These are phyloP conservation scores for Solanum tarapatanum DNA, from an alignment of 257 asterid genomes.

Conservation along the genomic window DNA sequence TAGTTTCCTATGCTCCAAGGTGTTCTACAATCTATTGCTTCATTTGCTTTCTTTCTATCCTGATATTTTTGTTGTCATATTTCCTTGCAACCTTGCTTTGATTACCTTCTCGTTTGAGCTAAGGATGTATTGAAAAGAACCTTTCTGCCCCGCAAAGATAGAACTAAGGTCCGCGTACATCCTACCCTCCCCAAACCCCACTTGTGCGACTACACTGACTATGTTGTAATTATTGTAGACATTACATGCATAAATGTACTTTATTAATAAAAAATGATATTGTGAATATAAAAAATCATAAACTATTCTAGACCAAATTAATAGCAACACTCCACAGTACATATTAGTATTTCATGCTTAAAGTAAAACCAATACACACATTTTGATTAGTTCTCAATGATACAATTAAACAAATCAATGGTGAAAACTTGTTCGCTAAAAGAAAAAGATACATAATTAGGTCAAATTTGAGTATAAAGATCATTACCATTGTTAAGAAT, in stretches of 20 bases:
- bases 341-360: neutral
- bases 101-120: neutral
- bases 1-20: neutral
- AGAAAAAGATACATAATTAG: neutral
- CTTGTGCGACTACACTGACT: neutral
- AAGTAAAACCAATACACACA: neutral
- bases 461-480: neutral
- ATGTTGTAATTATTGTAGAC: neutral
- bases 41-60: neutral
- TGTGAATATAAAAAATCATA: neutral
- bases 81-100: neutral
- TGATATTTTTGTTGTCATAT: neutral
- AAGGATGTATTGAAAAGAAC: neutral
- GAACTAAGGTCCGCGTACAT: neutral
- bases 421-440: neutral
- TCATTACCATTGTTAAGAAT: constrained; percentile 46
- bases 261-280: neutral
- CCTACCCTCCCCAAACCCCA: neutral
- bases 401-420: neutral
- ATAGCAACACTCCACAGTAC: neutral
- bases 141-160: neutral
- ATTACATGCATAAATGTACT: neutral
- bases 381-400: neutral
- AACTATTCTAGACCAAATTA: neutral
- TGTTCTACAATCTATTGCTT: neutral